Percentiles rank a stretch among this genome's conserved stretches.
These are phyloP conservation scores for Nematocida displodere DNA, from an alignment of 371 early-diverging fungal genomes.

Conservation along the genomic window DNA sequence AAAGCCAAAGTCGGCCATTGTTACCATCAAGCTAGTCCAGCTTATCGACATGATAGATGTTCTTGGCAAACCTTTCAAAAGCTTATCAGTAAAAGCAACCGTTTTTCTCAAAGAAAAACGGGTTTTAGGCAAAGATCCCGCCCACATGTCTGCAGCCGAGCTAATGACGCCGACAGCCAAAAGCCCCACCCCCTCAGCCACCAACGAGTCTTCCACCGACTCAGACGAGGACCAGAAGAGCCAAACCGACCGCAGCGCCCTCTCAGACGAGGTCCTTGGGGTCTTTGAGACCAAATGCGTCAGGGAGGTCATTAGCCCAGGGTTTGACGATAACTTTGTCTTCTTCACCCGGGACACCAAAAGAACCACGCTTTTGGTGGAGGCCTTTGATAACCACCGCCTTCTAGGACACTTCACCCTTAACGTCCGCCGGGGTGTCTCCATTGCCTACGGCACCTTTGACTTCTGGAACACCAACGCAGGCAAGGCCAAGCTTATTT, in stretches of 20 bases:
- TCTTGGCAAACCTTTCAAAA: constrained; percentile 33
- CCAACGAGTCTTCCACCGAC: constrained; percentile 50
- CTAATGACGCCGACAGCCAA: constrained; percentile 21
- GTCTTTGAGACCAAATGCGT: constrained; percentile 58
- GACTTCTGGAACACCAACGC: constrained; percentile 40
- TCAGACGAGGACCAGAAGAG: constrained; percentile 37
- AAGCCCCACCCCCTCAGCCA: constrained; percentile 18
- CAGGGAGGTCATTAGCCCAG: constrained; percentile 58
- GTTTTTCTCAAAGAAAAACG: constrained; percentile 42
- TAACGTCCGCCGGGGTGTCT: constrained; percentile 35
- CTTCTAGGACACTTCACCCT: constrained; percentile 32
- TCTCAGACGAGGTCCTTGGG: constrained; percentile 35
- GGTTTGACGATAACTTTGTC: constrained; percentile 58
- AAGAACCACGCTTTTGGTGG: constrained; percentile 13
- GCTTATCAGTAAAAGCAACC: constrained; percentile 6
- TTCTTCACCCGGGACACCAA: constrained; percentile 61
- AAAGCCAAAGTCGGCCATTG: constrained; percentile 49
- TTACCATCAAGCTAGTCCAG: constrained; percentile 56
- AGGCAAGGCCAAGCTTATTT: constrained; percentile 38
- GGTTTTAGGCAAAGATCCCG: constrained; percentile 14
- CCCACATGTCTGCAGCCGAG: constrained; percentile 41
- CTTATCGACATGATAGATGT: constrained; percentile 59
- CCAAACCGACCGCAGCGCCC: neutral
- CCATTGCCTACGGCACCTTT: constrained; percentile 47
- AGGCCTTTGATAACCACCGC: constrained; percentile 22